A percentile compares a stretch with the other conserved stretches of the same genome.
Evolutionary conservation across 2,329 filamentous ascomycete species (phyloP).

Genomic region (Cladosporium sp.): DNA sequence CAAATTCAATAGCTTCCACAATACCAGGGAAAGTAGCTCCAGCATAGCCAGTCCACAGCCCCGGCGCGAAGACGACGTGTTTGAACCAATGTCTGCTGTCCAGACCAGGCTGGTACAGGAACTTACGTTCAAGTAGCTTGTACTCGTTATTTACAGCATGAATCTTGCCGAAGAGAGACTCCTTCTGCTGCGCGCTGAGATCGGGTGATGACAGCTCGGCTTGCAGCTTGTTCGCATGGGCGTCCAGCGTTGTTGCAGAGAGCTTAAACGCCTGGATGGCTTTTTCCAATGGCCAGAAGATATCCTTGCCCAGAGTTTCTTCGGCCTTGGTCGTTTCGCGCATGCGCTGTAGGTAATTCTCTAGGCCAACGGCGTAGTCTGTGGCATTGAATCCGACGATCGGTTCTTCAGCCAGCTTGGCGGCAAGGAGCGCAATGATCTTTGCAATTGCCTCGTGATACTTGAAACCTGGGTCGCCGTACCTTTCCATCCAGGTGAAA

Average conservation of each 20-base stretch:
- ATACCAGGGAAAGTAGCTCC: slow-evolving; percentile 68
- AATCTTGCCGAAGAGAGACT: slow-evolving; percentile 42
- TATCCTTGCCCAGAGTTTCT: slow-evolving; percentile 31
- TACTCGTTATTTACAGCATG: slow-evolving; percentile 74
- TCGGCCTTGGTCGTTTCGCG: slow-evolving; percentile 13
- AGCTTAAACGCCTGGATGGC: slow-evolving; percentile 41
- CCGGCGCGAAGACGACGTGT: slow-evolving; percentile 90
- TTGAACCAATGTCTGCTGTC: slow-evolving; percentile 88
- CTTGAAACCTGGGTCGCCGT: slow-evolving; percentile 64
- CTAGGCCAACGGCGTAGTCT: slow-evolving; percentile 47
- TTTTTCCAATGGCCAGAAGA: slow-evolving; percentile 39
- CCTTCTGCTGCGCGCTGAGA: slow-evolving; percentile 53
- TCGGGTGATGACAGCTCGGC: slow-evolving; percentile 46
- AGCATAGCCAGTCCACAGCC: slow-evolving; percentile 86
- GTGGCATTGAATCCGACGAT: slow-evolving; percentile 49
- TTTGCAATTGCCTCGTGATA: slow-evolving; percentile 57
- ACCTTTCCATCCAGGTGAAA: slow-evolving; percentile 79
- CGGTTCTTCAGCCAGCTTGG: slow-evolving; percentile 49
- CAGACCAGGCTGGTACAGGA: slow-evolving; percentile 73
- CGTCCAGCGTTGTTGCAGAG: background rate
- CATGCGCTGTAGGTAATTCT: slow-evolving; percentile 40
- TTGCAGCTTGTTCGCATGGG: slow-evolving; percentile 20
- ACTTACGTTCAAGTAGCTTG: slow-evolving; percentile 78
- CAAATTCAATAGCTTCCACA: slow-evolving; percentile 60
- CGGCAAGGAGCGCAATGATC: slow-evolving; percentile 48